phyloP scores from a whole-genome alignment of 1,139 yeast genomes.

The Hansenula lynferdii region DNA sequence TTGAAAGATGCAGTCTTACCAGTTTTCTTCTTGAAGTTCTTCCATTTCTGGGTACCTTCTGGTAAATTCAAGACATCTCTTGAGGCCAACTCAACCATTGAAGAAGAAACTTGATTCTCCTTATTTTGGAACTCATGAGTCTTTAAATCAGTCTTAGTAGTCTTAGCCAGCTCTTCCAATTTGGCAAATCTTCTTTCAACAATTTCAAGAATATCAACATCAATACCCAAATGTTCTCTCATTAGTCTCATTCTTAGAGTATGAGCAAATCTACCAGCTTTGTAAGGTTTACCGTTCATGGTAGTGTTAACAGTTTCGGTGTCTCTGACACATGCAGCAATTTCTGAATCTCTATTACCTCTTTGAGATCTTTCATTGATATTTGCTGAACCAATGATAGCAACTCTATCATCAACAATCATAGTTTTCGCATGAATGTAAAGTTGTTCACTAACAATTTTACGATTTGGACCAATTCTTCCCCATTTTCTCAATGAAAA shows the following conservation, averaged over 20 bases:
- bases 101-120: constrained; percentile 41
- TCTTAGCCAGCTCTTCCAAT: constrained; percentile 51
- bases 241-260: constrained; percentile 83
- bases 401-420: constrained; percentile 91
- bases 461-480: constrained; percentile 70
- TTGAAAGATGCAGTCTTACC: neutral
- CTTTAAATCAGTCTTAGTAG: constrained; percentile 22
- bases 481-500: constrained; percentile 96
- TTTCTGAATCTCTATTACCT: constrained; percentile 91
- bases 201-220: constrained; percentile 80
- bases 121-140: constrained; percentile 28
- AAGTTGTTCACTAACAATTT: constrained; percentile 82
- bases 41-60: constrained; percentile 47
- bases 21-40: constrained; percentile 25
- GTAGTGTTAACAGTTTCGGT: constrained; percentile 64
- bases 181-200: constrained; percentile 72
- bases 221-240: constrained; percentile 96
- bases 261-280: constrained; percentile 87
- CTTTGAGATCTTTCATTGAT: constrained; percentile 94
- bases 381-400: constrained; percentile 95
- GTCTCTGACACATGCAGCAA: constrained; percentile 85
- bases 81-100: constrained; percentile 71
- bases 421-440: constrained; percentile 91
- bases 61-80: constrained; percentile 53
- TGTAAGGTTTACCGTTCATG: constrained; percentile 80